Conservation (phyloP, 1,284 basidiomycete genomes). For the Sanghuangporus weigelae region DNA sequence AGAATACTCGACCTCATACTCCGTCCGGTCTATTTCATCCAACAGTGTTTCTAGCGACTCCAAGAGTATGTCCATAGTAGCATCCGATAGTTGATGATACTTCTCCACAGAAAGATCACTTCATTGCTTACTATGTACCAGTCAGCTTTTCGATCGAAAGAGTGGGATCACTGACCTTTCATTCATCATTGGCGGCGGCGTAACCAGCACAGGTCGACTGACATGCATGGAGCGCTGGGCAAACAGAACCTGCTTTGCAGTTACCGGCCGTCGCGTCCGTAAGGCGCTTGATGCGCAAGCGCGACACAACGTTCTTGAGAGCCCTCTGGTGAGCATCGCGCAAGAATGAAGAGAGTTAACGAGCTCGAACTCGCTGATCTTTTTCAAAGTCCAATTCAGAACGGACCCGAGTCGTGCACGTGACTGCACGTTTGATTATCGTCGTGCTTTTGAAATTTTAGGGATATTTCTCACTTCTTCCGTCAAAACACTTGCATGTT, state of each 20-base stretch:
- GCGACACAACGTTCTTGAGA: conserved; percentile 5
- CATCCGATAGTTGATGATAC: conserved; percentile 79
- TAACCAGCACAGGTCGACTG: conserved; percentile 21
- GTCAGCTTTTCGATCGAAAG: conserved; percentile 6
- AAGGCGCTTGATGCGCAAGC: background rate
- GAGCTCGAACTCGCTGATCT: background rate
- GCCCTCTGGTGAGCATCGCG: background rate
- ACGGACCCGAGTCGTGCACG: background rate
- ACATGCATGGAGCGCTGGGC: conserved; percentile 5
- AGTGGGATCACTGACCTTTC: conserved; percentile 19
- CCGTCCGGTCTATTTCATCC: conserved; percentile 52
- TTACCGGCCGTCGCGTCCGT: background rate
- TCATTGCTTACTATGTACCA: conserved; percentile 9
- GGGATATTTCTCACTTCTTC: background rate
- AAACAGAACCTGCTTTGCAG: background rate
- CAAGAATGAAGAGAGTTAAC: background rate
- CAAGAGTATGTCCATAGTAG: conserved; percentile 78
- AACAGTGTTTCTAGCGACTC: conserved; percentile 76
- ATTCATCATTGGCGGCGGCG: conserved; percentile 25
- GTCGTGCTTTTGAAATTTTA: background rate
- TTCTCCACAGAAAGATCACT: conserved; percentile 49
- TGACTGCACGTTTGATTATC: background rate
- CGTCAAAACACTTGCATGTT: too few relatives aligned
- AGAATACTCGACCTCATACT: conserved; percentile 90
- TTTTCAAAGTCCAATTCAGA: too few relatives aligned